Conservation (phyloP, 2,329 filamentous ascomycete species). For the Graphilbum fragrans region DNA sequence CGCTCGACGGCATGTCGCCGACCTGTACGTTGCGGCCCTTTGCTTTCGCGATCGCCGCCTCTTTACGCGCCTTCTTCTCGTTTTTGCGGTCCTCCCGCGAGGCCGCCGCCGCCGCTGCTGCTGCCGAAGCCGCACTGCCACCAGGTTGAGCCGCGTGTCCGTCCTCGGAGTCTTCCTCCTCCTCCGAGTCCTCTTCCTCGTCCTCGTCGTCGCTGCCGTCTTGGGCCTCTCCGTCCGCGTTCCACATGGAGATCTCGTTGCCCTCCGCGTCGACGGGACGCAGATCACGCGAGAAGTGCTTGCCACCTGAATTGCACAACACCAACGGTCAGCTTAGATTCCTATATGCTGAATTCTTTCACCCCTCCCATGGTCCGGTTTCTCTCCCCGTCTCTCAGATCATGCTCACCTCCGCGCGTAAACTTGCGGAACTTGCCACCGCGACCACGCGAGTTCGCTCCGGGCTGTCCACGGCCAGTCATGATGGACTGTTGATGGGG, state of each 20-base stretch:
- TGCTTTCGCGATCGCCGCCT: constrained; percentile 46
- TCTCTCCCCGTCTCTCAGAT: no score
- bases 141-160: no score
- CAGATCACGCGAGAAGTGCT: constrained; percentile 88
- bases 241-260: constrained; percentile 83
- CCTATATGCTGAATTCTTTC: no score
- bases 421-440: constrained; percentile 93
- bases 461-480: constrained; percentile 26
- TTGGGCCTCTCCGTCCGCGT: constrained; percentile 39
- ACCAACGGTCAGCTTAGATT: neutral
- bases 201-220: constrained; percentile 31
- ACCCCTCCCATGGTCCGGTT: no score
- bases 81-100: constrained; percentile 86
- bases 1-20: constrained; percentile 73
- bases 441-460: constrained; percentile 55
- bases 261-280: constrained; percentile 82
- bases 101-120: constrained; percentile 24
- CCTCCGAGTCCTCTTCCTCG: constrained; percentile 14
- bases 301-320: constrained; percentile 54
- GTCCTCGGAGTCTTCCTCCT: constrained; percentile 24
- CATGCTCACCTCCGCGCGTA: constrained; percentile 77
- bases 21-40: constrained; percentile 62
- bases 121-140: constrained; percentile 19
- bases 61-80: constrained; percentile 68
- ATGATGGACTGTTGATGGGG: constrained; percentile 1